Base-by-base conservation (phyloP, 2,329 filamentous ascomycete species). In the Colletotrichum tamarilloi region DNA sequence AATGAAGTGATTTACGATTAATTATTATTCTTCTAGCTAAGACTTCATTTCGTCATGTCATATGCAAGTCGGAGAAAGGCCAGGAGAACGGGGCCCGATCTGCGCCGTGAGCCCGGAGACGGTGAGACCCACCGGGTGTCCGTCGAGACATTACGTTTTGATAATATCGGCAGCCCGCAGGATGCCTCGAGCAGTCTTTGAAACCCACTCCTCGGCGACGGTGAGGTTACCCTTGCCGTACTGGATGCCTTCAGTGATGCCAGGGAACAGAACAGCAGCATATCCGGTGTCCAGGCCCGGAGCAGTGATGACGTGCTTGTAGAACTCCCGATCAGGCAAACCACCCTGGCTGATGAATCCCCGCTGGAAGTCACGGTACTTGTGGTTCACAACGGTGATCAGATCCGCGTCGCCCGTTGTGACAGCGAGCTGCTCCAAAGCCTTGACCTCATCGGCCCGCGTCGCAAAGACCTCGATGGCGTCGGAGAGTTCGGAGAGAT, bases 171-270 rank as follows among this genome's bases (percentile, higher is more conserved):
- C 81, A 4, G 82, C 81, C 22, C 77, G 74, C 1, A 81, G 68
- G 38, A 83, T 83, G 0, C 79, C 82, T 0, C 77, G 76, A 2
- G 82, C 81, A 22, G 81, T 82, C 76, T 79, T 82, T 6, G 75
- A 75, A 1, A 83, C 80, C 82, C 82, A 83, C 56, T 82, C 81
- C 14, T 80, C 70, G 0, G 82, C 82, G 9, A 78, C 63, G 0
- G 77, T 76, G 14, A 81, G 73, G 11, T 81, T 74, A 1, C 78
- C 89, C 67, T 89, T 69, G 1, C 78, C 89, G 65, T 89, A 88
- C 75, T 91, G 88, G 1, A 91, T 88, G 67, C 92, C 93, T 5
- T 92, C 92, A 80, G 91, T 92, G 77, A 93, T 90, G 26, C 91
- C 92, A 14, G 90, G 84, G 68, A 84, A 85, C 0, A 83, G 81